A percentile compares a stretch with the other conserved stretches of the same genome.
These are phyloP conservation scores for Pichia sp. DNA, from an alignment of 1,139 yeast genomes.

Conservation along the genomic window DNA sequence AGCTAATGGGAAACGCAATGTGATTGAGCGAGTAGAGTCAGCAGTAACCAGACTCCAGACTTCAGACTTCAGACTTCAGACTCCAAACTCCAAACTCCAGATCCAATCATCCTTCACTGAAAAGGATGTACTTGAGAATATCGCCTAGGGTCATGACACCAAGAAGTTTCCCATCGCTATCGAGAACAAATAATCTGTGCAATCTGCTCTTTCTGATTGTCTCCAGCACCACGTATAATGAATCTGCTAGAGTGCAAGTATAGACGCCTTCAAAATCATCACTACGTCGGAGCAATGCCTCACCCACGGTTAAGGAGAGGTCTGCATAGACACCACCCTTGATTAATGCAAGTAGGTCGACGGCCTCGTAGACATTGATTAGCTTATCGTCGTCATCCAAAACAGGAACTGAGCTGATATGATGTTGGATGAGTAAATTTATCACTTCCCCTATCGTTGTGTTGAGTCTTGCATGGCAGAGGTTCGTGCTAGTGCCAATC, in stretches of 20 bases:
- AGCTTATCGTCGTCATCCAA: constrained; percentile 64
- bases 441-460: constrained; percentile 96
- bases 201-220: constrained; percentile 86
- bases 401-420: constrained; percentile 90
- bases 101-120: constrained; percentile 23
- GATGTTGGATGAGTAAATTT: constrained; percentile 66
- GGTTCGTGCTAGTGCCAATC: constrained; percentile 51
- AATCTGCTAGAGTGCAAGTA: constrained; percentile 85
- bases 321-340: constrained; percentile 95
- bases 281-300: constrained; percentile 88
- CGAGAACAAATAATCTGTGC: constrained; percentile 90
- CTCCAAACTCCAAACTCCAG: no score
- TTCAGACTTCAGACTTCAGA: no score
- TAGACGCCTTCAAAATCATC: constrained; percentile 98
- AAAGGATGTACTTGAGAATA: constrained; percentile 73
- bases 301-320: constrained; percentile 87
- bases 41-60: no score
- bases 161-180: constrained; percentile 63
- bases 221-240: constrained; percentile 87
- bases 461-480: constrained; percentile 79
- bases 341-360: constrained; percentile 85
- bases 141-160: constrained; percentile 92
- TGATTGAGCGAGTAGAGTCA: no score
- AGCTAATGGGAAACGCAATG: no score
- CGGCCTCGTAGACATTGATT: constrained; percentile 92